These are phyloP conservation scores for Morella rubra DNA, from an alignment of 306 rosid genomes.

Conservation along the genomic window DNA sequence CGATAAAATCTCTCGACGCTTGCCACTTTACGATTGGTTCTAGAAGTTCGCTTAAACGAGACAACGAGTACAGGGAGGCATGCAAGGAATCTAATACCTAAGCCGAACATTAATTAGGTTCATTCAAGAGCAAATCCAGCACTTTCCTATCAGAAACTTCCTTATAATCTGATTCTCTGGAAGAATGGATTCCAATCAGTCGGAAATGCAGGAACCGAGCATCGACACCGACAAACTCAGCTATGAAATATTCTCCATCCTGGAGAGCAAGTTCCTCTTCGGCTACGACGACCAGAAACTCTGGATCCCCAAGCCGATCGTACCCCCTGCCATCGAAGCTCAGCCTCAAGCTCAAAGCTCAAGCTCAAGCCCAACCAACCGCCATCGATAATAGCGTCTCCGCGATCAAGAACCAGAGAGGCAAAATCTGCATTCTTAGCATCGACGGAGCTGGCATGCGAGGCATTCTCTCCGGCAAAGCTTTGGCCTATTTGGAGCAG, in stretches of 20 bases:
- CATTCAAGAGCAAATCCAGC: background rate
- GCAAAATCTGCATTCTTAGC: conserved; percentile 89
- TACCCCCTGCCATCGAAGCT: conserved; percentile 37
- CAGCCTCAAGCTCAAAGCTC: conserved; percentile 19
- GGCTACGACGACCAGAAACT: conserved; percentile 93
- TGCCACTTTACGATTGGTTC: background rate
- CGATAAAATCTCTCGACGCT: background rate
- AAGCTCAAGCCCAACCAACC: background rate
- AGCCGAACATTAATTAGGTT: background rate
- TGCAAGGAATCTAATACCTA: conserved; percentile 6
- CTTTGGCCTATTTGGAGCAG: conserved; percentile 71
- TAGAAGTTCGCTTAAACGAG: background rate
- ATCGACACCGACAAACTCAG: conserved; percentile 96
- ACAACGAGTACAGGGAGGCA: conserved; percentile 3
- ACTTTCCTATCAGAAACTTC: background rate
- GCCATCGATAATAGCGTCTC: conserved; percentile 34
- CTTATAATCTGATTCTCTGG: background rate
- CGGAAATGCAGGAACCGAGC: conserved; percentile 94
- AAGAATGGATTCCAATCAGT: conserved; percentile 45
- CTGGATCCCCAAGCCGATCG: conserved; percentile 84
- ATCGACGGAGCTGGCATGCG: conserved; percentile 96
- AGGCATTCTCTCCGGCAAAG: conserved; percentile 89
- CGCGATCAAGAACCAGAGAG: conserved; percentile 87
- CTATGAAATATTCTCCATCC: conserved; percentile 93
- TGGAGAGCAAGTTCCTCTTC: conserved; percentile 90